Conservation (phyloP, 2,329 filamentous ascomycete genomes). For the Cercospora zeina region DNA sequence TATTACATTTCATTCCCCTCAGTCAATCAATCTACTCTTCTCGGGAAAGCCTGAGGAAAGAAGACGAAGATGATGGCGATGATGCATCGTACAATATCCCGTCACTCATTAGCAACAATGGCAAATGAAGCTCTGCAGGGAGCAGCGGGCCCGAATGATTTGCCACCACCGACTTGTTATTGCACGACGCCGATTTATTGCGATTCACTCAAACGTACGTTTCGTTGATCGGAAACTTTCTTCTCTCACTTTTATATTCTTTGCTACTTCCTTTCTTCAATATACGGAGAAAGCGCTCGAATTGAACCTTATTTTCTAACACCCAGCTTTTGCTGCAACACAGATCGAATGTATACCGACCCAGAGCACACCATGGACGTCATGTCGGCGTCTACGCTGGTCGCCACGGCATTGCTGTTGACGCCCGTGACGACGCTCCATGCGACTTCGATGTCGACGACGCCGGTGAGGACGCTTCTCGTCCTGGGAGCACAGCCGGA, state of each 20-base stretch:
- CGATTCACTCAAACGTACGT: background rate
- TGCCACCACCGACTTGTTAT: background rate
- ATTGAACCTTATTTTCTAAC: too few relatives aligned
- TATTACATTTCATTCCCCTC: too few relatives aligned
- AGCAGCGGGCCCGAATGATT: background rate
- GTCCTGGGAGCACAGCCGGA: background rate
- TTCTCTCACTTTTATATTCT: too few relatives aligned
- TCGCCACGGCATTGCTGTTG: slow-evolving; percentile 4
- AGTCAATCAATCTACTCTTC: too few relatives aligned
- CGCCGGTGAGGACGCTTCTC: background rate
- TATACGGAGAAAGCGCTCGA: too few relatives aligned
- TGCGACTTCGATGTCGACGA: slow-evolving; percentile 8
- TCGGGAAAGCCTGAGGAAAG: too few relatives aligned
- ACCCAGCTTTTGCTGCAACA: background rate
- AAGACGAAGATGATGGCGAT: too few relatives aligned
- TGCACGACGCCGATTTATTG: slow-evolving; percentile 2
- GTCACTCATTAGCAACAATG: background rate
- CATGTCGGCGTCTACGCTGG: slow-evolving; percentile 9
- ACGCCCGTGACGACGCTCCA: slow-evolving; percentile 7
- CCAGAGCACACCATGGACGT: background rate
- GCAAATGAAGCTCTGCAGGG: background rate
- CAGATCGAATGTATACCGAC: slow-evolving; percentile 1
- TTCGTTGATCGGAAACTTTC: background rate
- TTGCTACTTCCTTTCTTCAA: too few relatives aligned
- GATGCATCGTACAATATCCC: background rate